Evolutionary conservation across 2,329 filamentous ascomycete genomes (phyloP).

Genomic region (Aspergillus tamarii): DNA sequence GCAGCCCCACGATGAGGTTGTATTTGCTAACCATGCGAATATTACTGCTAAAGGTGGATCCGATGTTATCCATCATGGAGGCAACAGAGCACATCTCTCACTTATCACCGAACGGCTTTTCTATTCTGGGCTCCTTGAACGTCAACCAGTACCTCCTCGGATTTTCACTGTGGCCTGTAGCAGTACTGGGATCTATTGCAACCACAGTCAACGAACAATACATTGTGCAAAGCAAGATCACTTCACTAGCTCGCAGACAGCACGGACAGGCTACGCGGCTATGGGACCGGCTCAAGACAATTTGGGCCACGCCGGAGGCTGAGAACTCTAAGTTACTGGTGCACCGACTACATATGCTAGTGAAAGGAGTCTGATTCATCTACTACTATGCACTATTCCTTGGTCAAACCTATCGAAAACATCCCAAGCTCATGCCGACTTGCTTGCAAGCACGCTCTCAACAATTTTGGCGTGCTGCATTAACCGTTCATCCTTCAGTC

Average conservation of each 20-base stretch:
- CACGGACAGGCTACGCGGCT: background rate
- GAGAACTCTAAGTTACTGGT: background rate
- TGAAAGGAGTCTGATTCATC: background rate
- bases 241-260: background rate
- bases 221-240: background rate
- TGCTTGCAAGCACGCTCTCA: constrained; percentile 12
- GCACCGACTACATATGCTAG: background rate
- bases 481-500: constrained; percentile 26
- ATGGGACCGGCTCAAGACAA: background rate
- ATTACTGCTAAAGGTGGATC: no score
- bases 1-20: no score
- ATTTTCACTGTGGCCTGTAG: no score
- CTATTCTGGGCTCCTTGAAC: no score
- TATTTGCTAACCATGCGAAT: no score
- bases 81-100: no score
- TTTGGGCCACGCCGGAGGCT: background rate
- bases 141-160: no score
- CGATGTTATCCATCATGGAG: no score
- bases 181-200: no score
- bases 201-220: no score
- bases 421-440: background rate
- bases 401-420: background rate
- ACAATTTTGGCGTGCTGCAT: constrained; percentile 23
- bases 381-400: background rate
- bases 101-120: no score